phyloP scores from a whole-genome alignment of 2,329 filamentous ascomycete species.

The Immersiporthe knoxdaviesiana region DNA sequence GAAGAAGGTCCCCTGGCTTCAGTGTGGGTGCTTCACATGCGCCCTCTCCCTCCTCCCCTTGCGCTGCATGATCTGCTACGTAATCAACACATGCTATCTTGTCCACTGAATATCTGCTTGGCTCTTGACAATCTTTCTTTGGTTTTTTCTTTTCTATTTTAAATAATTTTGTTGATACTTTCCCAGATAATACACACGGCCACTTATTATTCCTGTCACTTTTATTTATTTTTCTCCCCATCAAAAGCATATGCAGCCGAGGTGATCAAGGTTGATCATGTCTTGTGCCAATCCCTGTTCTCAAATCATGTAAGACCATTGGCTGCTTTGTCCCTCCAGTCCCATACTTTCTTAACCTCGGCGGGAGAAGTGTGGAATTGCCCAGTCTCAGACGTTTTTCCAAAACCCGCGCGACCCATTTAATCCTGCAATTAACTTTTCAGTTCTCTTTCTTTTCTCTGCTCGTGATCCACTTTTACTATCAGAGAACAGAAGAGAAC shows the following conservation, averaged over 20 bases:
- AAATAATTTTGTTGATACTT: no score
- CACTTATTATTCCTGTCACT: no score
- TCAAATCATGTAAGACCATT: slow-evolving; percentile 21
- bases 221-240: background rate
- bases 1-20: background rate
- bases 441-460: background rate
- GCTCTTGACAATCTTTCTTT: background rate
- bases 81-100: background rate
- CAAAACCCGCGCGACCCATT: background rate
- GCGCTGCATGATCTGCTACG: no score
- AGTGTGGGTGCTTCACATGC: background rate
- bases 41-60: background rate
- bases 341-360: background rate
- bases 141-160: no score
- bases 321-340: background rate
- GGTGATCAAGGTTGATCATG: background rate
- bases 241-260: background rate
- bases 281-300: background rate
- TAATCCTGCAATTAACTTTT: background rate
- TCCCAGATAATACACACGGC: no score
- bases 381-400: background rate
- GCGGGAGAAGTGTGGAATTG: background rate
- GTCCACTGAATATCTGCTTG: background rate
- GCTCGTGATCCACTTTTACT: background rate
- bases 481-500: background rate